These are phyloP conservation scores for Saturnispora serradocipensis DNA, from an alignment of 805 yeast genomes.

Conservation along the genomic window DNA sequence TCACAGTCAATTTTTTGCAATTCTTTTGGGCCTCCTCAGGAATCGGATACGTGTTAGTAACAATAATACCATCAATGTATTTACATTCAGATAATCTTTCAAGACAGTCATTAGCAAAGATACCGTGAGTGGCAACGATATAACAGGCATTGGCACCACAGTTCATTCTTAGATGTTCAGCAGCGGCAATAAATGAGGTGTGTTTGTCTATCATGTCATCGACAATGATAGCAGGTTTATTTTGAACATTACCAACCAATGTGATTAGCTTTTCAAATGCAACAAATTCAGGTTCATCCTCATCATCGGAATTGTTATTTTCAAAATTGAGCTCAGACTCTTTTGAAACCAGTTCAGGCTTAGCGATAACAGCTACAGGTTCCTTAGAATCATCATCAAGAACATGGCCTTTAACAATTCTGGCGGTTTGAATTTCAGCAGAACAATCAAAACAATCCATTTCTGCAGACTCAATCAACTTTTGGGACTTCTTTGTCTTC, in stretches of 20 bases:
- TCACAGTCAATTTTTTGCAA: constrained; percentile 66
- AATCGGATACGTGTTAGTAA: constrained; percentile 94
- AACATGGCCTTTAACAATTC: constrained; percentile 95
- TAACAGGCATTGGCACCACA: constrained; percentile 93
- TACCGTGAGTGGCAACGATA: constrained; percentile 92
- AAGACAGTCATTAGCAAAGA: constrained; percentile 80
- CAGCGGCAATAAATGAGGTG: constrained; percentile 89
- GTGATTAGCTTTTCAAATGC: constrained; percentile 83
- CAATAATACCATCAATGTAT: constrained; percentile 85
- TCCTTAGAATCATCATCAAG: constrained; percentile 56
- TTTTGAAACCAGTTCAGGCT: constrained; percentile 17
- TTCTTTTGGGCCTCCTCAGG: constrained; percentile 47
- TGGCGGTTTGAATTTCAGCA: constrained; percentile 85
- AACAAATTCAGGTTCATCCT: constrained; percentile 57
- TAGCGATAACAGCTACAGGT: constrained; percentile 7
- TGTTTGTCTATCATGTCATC: constrained; percentile 98
- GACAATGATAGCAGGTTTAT: constrained; percentile 82
- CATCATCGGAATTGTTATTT: constrained; percentile 80
- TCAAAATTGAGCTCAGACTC: constrained; percentile 39
- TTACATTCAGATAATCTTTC: constrained; percentile 68
- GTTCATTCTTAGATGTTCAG: constrained; percentile 90
- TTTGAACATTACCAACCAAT: constrained; percentile 90
- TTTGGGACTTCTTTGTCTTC: constrained; percentile 33
- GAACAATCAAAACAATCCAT: constrained; percentile 62
- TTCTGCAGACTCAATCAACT: constrained; percentile 29